These are phyloP conservation scores for Gossypium gossypioides DNA, from an alignment of 441 rosid genomes.

Conservation along the genomic window DNA sequence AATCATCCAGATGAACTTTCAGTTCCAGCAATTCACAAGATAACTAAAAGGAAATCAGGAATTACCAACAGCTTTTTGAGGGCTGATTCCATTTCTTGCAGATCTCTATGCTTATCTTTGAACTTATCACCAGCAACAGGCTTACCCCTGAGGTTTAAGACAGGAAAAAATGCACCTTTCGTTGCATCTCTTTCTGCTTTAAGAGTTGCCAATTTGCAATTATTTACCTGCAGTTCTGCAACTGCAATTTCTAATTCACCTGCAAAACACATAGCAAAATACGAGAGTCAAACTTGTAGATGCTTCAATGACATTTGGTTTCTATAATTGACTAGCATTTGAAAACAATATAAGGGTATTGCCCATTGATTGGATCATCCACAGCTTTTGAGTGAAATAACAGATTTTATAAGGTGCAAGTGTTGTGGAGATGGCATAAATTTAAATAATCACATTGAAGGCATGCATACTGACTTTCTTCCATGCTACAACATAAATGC, in stretches of 20 bases:
- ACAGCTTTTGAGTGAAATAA: neutral
- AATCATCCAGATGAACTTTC: constrained; percentile 10
- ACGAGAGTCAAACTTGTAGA: constrained; percentile 12
- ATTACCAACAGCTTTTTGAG: constrained; percentile 64
- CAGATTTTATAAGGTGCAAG: neutral
- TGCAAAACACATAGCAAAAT: constrained; percentile 29
- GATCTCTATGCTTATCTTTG: constrained; percentile 63
- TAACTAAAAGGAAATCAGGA: constrained; percentile 14
- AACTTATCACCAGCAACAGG: constrained; percentile 49
- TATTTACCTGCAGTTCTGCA: constrained; percentile 58
- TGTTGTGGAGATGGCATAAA: neutral
- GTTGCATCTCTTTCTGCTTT: constrained; percentile 84
- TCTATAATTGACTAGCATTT: neutral
- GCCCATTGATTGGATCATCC: neutral
- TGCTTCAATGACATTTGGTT: constrained; percentile 9
- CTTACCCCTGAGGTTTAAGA: constrained; percentile 55
- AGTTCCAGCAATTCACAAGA: constrained; percentile 19
- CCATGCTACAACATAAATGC: neutral
- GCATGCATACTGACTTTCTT: neutral
- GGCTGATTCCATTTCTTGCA: constrained; percentile 68
- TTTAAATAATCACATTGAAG: neutral
- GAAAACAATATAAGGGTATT: neutral
- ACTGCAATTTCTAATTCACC: constrained; percentile 67
- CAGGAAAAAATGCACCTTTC: constrained; percentile 69
- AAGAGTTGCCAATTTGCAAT: constrained; percentile 55